Percentiles rank a stretch among this genome's conserved stretches.
Conservation (phyloP, 345 rosid species). For the Erysimum cheiranthoides region DNA sequence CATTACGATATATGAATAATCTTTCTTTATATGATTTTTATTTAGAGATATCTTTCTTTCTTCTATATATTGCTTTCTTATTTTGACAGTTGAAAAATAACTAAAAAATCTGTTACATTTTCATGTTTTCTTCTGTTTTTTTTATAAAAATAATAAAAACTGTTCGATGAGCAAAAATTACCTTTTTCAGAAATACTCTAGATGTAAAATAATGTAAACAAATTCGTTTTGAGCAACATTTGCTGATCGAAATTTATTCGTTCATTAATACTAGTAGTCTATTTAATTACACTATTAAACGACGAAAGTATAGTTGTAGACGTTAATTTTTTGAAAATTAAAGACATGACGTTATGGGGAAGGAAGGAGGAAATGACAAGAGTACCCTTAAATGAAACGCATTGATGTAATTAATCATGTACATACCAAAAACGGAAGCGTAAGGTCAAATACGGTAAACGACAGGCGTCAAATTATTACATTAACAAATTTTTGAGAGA, state of each 20-base stretch:
- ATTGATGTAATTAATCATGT: not conserved
- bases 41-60: not conserved
- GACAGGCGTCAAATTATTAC: slow-evolving; percentile 28
- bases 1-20: slow-evolving; percentile 11
- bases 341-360: not conserved
- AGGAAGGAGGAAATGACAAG: not conserved
- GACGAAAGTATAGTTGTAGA: not conserved
- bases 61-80: not conserved
- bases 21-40: not conserved
- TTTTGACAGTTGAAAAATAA: not conserved
- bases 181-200: not conserved
- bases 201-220: not conserved
- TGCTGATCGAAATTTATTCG: not conserved
- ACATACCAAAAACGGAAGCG: slow-evolving; percentile 29
- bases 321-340: slow-evolving; percentile 10
- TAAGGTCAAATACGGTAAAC: slow-evolving; percentile 39
- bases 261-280: not conserved
- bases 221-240: slow-evolving; percentile 10
- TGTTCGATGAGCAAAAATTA: not conserved
- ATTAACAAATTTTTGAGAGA: not conserved
- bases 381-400: slow-evolving; percentile 8
- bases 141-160: not conserved
- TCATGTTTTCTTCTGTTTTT: not conserved
- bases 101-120: not conserved
- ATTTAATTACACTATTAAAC: not conserved